phyloP scores from a whole-genome alignment of 768 basidiomycete species.

The Leccinum barrowsii region DNA sequence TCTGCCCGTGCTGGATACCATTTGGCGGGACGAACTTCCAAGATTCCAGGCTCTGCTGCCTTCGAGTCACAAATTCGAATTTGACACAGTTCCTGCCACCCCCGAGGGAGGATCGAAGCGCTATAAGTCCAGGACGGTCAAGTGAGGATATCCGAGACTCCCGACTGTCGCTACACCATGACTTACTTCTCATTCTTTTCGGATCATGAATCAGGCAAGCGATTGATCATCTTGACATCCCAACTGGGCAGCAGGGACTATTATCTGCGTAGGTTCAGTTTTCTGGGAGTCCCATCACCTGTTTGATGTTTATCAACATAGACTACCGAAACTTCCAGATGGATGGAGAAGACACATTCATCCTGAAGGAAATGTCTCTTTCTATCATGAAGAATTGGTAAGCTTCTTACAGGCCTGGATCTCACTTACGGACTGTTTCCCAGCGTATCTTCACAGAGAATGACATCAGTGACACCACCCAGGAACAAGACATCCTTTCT shows the following conservation, averaged over 20 bases:
- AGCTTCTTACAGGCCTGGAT: not conserved
- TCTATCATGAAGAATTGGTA: slow-evolving; percentile 14
- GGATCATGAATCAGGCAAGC: not conserved
- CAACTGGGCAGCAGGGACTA: slow-evolving; percentile 6
- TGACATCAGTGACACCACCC: not conserved
- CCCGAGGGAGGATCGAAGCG: slow-evolving; percentile 12
- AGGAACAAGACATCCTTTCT: not conserved
- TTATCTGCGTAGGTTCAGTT: slow-evolving; percentile 5
- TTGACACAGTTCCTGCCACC: not conserved
- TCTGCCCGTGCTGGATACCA: not conserved
- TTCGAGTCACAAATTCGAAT: not conserved
- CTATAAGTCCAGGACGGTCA: slow-evolving; percentile 1
- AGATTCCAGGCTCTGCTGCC: not conserved
- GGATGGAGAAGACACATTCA: slow-evolving; percentile 13
- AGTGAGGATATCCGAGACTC: not conserved
- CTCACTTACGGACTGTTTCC: not conserved
- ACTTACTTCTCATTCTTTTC: not conserved
- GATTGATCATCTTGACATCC: not conserved
- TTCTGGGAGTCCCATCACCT: not conserved
- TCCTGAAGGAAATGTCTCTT: slow-evolving; percentile 12
- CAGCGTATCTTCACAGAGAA: slow-evolving; percentile 18
- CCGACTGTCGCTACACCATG: not conserved
- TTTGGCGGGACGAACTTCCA: not conserved
- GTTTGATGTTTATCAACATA: not conserved
- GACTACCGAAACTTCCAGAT: not conserved